Evolutionary conservation across 345 rosid species (phyloP).

Genomic region (Aquilaria malaccensis): DNA sequence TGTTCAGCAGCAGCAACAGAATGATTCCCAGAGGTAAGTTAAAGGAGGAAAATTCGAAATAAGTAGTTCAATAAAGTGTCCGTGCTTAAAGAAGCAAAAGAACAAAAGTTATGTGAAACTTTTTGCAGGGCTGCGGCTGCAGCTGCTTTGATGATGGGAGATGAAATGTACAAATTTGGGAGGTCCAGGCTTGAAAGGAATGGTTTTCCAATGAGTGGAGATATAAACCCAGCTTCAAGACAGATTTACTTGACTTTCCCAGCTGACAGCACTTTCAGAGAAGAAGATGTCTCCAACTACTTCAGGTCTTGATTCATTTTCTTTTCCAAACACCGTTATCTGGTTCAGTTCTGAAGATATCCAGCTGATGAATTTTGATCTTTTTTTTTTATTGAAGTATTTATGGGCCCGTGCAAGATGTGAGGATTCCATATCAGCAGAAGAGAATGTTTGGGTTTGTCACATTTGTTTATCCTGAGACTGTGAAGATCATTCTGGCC

Average conservation of each 20-base stretch:
- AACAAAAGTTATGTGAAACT: neutral
- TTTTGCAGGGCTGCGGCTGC: slow-evolving; percentile 24
- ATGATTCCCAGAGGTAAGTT: slow-evolving; percentile 60
- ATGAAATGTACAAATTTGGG: slow-evolving; percentile 57
- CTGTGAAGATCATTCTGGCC: slow-evolving; percentile 82
- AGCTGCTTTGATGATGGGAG: slow-evolving; percentile 67
- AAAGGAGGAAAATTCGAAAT: no score
- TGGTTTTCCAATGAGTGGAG: slow-evolving; percentile 38
- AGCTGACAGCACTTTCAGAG: slow-evolving; percentile 91
- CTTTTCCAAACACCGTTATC: no score
- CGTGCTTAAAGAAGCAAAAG: no score
- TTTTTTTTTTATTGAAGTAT: slow-evolving; percentile 29
- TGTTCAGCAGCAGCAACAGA: slow-evolving; percentile 36
- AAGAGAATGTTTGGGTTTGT: slow-evolving; percentile 98
- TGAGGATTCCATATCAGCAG: slow-evolving; percentile 91
- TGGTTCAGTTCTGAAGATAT: no score
- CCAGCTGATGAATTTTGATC: neutral
- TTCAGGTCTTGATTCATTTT: slow-evolving; percentile 44
- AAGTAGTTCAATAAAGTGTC: no score
- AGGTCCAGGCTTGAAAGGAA: slow-evolving; percentile 76
- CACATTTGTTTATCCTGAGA: slow-evolving; percentile 80
- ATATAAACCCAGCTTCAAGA: slow-evolving; percentile 82
- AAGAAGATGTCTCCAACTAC: slow-evolving; percentile 83
- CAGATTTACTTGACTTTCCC: slow-evolving; percentile 97
- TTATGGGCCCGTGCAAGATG: slow-evolving; percentile 94